phyloP scores from a whole-genome alignment of 768 basidiomycete genomes.

The Lyophyllum semitale region DNA sequence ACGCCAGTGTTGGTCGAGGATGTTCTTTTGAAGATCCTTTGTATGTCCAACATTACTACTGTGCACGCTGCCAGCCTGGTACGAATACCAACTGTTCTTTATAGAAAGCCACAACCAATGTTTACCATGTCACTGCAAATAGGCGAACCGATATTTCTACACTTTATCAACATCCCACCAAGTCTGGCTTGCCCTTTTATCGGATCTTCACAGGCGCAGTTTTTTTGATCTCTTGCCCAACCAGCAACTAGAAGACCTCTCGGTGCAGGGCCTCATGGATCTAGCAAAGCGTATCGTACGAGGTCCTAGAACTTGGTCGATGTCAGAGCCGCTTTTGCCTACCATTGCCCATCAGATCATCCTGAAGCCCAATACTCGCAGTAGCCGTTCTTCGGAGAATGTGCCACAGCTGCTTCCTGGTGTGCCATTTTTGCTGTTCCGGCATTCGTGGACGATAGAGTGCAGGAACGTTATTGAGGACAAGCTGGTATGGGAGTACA shows the following conservation, averaged over 20 bases:
- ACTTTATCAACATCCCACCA: conserved; percentile 48
- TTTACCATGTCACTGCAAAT: background rate
- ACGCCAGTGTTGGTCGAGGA: too few relatives aligned
- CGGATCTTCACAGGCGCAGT: conserved; percentile 2
- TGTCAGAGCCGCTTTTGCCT: too few relatives aligned
- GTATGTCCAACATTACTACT: too few relatives aligned
- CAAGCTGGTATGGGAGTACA: background rate
- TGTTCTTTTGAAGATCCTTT: too few relatives aligned
- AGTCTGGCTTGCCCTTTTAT: conserved; percentile 3
- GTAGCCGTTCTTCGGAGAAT: background rate
- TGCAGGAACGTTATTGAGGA: background rate
- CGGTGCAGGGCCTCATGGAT: background rate
- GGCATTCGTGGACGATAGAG: background rate
- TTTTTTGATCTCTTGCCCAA: conserved; percentile 3
- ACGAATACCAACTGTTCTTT: background rate
- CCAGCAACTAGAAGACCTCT: background rate
- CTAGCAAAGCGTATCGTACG: conserved; percentile 3
- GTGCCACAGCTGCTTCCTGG: background rate
- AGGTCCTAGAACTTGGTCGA: background rate
- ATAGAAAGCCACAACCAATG: too few relatives aligned
- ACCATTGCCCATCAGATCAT: background rate
- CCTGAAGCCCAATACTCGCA: background rate
- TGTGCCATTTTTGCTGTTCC: background rate
- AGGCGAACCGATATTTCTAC: conserved; percentile 14
- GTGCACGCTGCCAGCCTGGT: conserved; percentile 1